These are phyloP conservation scores for Poteriospumella lacustris DNA, from an alignment of 108 stramenopile genomes.

Conservation along the genomic window DNA sequence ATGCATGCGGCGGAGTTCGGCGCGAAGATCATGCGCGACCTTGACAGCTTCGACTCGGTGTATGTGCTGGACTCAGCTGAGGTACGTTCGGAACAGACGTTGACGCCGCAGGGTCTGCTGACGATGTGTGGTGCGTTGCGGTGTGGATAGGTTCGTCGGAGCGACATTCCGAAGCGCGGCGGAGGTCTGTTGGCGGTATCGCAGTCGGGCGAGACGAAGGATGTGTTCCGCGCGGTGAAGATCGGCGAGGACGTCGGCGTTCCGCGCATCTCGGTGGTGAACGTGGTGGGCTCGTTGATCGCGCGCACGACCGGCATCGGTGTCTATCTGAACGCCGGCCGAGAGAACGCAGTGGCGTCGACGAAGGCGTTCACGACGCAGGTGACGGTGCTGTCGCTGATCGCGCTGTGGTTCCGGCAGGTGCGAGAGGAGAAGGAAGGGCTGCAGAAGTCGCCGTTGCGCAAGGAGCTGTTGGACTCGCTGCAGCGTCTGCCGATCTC, in stretches of 20 bases:
- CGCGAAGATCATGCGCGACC: conserved; percentile 90
- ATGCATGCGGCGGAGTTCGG: conserved; percentile 86
- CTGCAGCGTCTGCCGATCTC: conserved; percentile 92
- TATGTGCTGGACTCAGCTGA: conserved; percentile 79
- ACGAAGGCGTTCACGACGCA: conserved; percentile 99
- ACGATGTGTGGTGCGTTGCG: conserved; percentile 5
- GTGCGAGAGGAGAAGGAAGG: conserved; percentile 56
- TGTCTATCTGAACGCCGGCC: conserved; percentile 96
- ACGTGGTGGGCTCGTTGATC: conserved; percentile 92
- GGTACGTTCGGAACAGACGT: conserved; percentile 74
- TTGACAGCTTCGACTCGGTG: conserved; percentile 86
- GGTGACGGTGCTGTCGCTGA: conserved; percentile 89
- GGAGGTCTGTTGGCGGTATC: conserved; percentile 82
- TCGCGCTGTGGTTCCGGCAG: conserved; percentile 91
- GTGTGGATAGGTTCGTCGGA: conserved; percentile 15
- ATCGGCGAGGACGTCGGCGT: conserved; percentile 72
- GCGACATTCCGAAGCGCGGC: conserved; percentile 18
- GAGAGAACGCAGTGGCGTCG: conserved; percentile 98
- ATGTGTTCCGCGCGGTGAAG: conserved; percentile 79
- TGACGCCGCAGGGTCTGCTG: conserved; percentile 40
- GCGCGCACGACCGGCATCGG: conserved; percentile 87
- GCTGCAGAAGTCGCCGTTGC: conserved; percentile 56
- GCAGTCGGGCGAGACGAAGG: conserved; percentile 96
- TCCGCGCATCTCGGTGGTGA: conserved; percentile 83
- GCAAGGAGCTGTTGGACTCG: conserved; percentile 66